Conservation (phyloP, 2,329 filamentous ascomycete genomes). For the Periconia macrospinosa region DNA sequence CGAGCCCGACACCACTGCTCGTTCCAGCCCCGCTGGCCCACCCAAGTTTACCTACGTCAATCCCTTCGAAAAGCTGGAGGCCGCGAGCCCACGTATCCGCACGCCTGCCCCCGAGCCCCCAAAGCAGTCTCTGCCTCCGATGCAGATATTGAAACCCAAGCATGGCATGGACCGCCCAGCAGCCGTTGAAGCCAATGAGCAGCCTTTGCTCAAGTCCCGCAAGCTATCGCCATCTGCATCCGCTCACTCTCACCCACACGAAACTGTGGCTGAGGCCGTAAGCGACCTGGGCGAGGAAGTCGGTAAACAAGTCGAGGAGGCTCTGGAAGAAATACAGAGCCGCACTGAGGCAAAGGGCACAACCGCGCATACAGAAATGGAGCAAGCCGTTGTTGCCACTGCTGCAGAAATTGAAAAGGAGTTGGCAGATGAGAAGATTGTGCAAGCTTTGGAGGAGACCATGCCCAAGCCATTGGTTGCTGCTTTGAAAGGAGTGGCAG, state of each 20-base stretch:
- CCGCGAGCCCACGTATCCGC: constrained; percentile 63
- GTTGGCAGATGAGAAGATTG: constrained; percentile 58
- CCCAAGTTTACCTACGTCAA: constrained; percentile 71
- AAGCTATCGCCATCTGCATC: constrained; percentile 15
- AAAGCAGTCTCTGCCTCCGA: constrained; percentile 32
- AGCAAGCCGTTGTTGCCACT: constrained; percentile 56
- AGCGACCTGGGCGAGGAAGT: constrained; percentile 65
- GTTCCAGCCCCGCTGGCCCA: constrained; percentile 18
- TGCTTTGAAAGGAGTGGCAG: constrained; percentile 60
- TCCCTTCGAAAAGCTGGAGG: constrained; percentile 70
- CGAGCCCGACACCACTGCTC: constrained; percentile 27
- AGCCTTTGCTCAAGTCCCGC: constrained; percentile 26
- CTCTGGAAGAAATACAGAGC: constrained; percentile 55
- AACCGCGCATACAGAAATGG: constrained; percentile 56
- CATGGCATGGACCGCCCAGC: constrained; percentile 41
- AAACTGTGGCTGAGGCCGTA: constrained; percentile 73
- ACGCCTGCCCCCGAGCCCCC: constrained; percentile 31
- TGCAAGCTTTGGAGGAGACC: constrained; percentile 56
- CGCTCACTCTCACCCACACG: constrained; percentile 37
- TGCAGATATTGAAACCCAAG: constrained; percentile 50
- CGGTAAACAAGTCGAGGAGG: constrained; percentile 65
- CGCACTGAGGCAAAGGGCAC: constrained; percentile 48
- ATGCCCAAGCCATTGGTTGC: constrained; percentile 57
- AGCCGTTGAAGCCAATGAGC: constrained; percentile 23
- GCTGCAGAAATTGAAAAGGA: constrained; percentile 48